Evolutionary conservation across 1,284 basidiomycete genomes (phyloP).

Genomic region (Phellinidium pouzarii): DNA sequence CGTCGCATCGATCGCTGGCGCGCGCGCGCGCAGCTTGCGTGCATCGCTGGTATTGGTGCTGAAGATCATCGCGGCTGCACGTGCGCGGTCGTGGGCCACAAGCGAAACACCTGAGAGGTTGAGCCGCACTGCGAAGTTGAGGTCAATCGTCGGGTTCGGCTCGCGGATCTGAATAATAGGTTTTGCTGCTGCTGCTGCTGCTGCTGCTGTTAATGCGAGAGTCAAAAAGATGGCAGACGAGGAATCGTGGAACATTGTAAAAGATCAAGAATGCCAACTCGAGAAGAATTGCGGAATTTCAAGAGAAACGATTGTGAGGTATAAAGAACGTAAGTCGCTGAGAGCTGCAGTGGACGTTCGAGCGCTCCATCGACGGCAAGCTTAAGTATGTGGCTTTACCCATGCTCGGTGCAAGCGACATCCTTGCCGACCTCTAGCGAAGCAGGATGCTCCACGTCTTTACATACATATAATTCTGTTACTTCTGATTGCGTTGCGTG

Average conservation of each 20-base stretch:
- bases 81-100: slow-evolving; percentile 12
- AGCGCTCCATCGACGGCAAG: no score
- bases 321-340: background rate
- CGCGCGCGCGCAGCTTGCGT: background rate
- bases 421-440: background rate
- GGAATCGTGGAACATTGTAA: background rate
- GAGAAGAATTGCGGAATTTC: background rate
- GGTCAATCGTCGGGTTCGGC: background rate
- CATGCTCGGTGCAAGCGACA: background rate
- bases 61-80: slow-evolving; percentile 7
- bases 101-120: slow-evolving; percentile 10
- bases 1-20: slow-evolving; percentile 3
- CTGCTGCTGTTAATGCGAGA: background rate
- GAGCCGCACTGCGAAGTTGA: slow-evolving; percentile 8
- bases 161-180: background rate
- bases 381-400: no score
- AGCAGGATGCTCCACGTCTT: background rate
- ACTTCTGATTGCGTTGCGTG: no score
- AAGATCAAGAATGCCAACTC: background rate
- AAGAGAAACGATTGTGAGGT: background rate
- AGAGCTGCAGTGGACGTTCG: background rate
- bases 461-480: no score
- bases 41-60: no score
- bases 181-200: background rate
- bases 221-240: background rate